Base-by-base conservation (phyloP, 352 stramenopile species). In the Phytophthora niederhauseri region DNA sequence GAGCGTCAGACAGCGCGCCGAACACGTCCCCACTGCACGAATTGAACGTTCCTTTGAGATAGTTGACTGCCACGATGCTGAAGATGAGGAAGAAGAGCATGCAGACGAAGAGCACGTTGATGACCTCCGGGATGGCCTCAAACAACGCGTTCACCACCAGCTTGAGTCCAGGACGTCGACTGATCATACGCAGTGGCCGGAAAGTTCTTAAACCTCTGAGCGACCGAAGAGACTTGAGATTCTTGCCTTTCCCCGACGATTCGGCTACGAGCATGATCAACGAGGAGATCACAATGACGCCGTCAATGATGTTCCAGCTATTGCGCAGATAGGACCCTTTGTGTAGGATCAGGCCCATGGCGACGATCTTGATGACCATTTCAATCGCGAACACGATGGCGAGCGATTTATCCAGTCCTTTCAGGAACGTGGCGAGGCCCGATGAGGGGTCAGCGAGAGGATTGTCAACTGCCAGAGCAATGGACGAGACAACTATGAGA, bases 21-120 rank as follows among this genome's bases (percentile, higher is more conserved):
- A 95, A 92, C 7, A 76, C 68, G 24, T 83, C 69, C n/a, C 87
- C 91, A 53, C 77, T 61, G 74, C 95, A 98, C 0, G 72, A 49
- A 63, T 93, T 87, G 72, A 98, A 93, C 0, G 75, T 81, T 3
- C 95, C 96, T 73, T 98, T 98, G 51, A 98, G 78, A 65, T 98
- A 98, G 41, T 93, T 97, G 0, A 98, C 93, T 4, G 92, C 87
- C 59, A 99, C 80, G 60, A 99, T 98, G 61, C 92, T 96, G 80
- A 99, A 99, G 50, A 98, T 97, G 24, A 99, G 80, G 59, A 97
- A 98, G 66, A 98, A 97, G 0, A 99, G 77, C 46, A 91, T 80
- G 55, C 91, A 98, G 2, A 99, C 78, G 55, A 98, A 83, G 3
- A 96, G 64, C 3, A 98, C 86, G 71, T 98, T 98, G 4, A 94